phyloP scores from a whole-genome alignment of 2,329 filamentous ascomycete genomes.

The Fusarium floridanum region DNA sequence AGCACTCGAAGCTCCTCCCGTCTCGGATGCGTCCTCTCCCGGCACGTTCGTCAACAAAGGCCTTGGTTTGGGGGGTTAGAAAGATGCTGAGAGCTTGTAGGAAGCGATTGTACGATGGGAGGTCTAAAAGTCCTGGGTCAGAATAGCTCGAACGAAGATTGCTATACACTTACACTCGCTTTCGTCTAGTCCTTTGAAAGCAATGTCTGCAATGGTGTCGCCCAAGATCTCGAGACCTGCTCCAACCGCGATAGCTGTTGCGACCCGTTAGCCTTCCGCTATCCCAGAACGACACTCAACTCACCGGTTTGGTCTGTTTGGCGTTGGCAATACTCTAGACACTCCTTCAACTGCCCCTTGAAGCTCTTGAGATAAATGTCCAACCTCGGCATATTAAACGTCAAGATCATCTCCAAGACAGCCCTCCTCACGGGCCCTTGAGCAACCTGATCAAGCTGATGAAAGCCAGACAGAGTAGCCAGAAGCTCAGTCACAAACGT shows the following conservation, averaged over 20 bases:
- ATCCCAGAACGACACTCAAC: rapidly evolving
- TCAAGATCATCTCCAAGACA: constrained; percentile 29
- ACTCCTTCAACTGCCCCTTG: constrained; percentile 7
- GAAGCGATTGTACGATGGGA: constrained; percentile 6
- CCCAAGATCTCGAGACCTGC: not conserved
- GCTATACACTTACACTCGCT: constrained; percentile 3
- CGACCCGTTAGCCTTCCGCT: not conserved
- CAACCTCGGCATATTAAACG: constrained; percentile 36
- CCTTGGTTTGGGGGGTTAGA: not conserved
- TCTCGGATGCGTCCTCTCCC: constrained; percentile 28
- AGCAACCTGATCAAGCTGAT: rapidly evolving
- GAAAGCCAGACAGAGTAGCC: constrained; percentile 10
- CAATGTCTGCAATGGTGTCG: not conserved
- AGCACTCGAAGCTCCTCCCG: constrained; percentile 35
- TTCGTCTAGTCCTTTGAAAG: not conserved
- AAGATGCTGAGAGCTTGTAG: constrained; percentile 18
- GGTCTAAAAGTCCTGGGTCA: constrained; percentile 6
- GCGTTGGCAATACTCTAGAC: constrained; percentile 22
- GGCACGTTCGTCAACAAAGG: constrained; percentile 25
- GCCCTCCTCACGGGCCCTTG: not conserved
- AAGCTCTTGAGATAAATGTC: constrained; percentile 33
- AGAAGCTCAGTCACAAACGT: constrained; percentile 33
- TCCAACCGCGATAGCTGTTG: not conserved
- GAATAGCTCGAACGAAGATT: not conserved
- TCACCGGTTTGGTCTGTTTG: constrained; percentile 3